A percentile compares a stretch with the other conserved stretches of the same genome.
phyloP scores from a whole-genome alignment of 148 eudicot species.

The Pharnaceum exiguum region DNA sequence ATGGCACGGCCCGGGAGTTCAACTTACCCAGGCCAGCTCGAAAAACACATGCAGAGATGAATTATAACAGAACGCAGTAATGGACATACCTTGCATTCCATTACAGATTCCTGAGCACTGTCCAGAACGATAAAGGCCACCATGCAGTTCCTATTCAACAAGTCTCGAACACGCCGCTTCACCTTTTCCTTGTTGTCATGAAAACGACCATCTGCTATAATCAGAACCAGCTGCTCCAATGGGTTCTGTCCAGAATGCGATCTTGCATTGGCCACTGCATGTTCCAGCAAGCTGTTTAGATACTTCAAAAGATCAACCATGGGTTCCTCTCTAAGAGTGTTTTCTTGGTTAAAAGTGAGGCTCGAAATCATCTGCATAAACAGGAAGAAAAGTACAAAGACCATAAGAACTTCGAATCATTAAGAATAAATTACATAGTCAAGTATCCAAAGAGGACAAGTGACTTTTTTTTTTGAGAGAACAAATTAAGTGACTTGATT shows the following conservation, averaged over 20 bases:
- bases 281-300: slow-evolving; percentile 70
- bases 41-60: too few relatives aligned
- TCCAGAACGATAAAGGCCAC: slow-evolving; percentile 83
- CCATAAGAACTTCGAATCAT: neutral
- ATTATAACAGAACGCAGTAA: too few relatives aligned
- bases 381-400: neutral
- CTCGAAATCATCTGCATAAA: slow-evolving; percentile 83
- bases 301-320: slow-evolving; percentile 71
- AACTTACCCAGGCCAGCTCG: too few relatives aligned
- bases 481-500: too few relatives aligned
- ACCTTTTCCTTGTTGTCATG: slow-evolving; percentile 77
- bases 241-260: slow-evolving; percentile 87
- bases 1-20: too few relatives aligned
- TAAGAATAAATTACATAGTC: too few relatives aligned
- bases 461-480: too few relatives aligned
- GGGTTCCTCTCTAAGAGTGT: slow-evolving; percentile 66
- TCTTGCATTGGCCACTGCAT: slow-evolving; percentile 66
- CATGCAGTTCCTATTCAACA: slow-evolving; percentile 73
- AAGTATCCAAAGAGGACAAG: too few relatives aligned
- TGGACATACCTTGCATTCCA: slow-evolving; percentile 56
- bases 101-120: slow-evolving; percentile 61
- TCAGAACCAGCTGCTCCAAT: slow-evolving; percentile 84
- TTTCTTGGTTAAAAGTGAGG: slow-evolving; percentile 89
- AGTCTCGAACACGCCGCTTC: slow-evolving; percentile 69
- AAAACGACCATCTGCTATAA: slow-evolving; percentile 88